These are phyloP conservation scores for Flaveria floridana DNA, from an alignment of 140 eudicot species.

Conservation along the genomic window DNA sequence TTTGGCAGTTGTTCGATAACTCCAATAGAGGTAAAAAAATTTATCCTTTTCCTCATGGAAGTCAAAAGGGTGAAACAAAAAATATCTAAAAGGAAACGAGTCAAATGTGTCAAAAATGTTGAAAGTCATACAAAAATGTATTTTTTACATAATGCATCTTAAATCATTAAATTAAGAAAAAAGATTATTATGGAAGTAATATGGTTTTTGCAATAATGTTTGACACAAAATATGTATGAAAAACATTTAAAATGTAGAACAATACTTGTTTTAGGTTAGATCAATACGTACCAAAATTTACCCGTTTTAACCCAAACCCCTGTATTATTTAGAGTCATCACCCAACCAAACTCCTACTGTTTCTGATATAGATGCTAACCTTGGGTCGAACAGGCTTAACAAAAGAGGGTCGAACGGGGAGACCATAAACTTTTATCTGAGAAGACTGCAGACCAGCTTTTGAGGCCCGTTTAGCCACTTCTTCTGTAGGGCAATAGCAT, in stretches of 20 bases:
- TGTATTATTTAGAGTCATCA: neutral
- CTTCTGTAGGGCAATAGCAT: conserved; percentile 98
- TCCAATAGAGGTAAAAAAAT: too few relatives aligned
- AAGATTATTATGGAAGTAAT: neutral
- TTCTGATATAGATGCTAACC: conserved; percentile 42
- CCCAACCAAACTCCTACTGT: neutral
- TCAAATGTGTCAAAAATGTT: neutral
- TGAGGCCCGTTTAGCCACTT: conserved; percentile 84
- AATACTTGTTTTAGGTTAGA: too few relatives aligned
- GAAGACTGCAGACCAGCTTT: conserved; percentile 91
- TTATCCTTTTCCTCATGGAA: too few relatives aligned
- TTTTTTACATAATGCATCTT: neutral
- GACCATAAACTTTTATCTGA: conserved; percentile 91
- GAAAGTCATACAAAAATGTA: neutral
- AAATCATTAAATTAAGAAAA: neutral
- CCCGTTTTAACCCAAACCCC: neutral
- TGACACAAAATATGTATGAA: neutral
- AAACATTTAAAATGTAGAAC: too few relatives aligned
- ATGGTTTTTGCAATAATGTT: neutral
- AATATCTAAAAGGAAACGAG: neutral
- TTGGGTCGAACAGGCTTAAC: conserved; percentile 80
- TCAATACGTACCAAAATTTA: too few relatives aligned
- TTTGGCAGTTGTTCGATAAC: too few relatives aligned
- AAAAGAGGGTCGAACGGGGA: conserved; percentile 96
- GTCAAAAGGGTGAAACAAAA: neutral